Percentiles rank a stretch among this genome's conserved stretches.
phyloP scores from a whole-genome alignment of 2,329 filamentous ascomycete genomes.

The Emergomyces pasteurianus region DNA sequence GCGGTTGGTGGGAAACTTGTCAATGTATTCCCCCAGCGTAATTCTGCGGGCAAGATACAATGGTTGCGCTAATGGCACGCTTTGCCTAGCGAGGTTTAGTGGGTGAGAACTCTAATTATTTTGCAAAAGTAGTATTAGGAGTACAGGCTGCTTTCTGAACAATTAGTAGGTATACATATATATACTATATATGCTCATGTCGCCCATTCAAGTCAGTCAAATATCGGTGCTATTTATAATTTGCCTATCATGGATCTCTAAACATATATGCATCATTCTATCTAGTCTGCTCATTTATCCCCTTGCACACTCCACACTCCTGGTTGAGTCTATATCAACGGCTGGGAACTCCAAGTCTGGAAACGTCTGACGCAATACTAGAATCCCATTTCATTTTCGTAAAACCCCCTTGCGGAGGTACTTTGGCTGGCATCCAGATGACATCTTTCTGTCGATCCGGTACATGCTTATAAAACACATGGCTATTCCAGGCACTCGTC shows the following conservation, averaged over 20 bases:
- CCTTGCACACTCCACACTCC: background rate
- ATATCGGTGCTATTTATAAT: background rate
- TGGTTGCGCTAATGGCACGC: background rate
- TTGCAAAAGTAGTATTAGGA: too few relatives aligned
- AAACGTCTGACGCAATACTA: background rate
- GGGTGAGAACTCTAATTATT: too few relatives aligned
- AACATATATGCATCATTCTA: background rate
- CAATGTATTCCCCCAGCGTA: background rate
- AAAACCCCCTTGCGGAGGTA: background rate
- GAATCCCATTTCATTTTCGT: conserved; percentile 3
- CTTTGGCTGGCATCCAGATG: background rate
- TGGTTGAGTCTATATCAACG: too few relatives aligned
- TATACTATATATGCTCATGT: background rate
- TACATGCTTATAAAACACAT: background rate
- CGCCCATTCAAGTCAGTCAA: background rate
- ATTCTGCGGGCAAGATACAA: background rate
- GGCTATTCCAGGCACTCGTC: conserved; percentile 2
- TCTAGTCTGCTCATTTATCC: background rate
- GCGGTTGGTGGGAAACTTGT: background rate
- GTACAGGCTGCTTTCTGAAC: background rate
- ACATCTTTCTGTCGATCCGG: background rate
- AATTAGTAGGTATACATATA: too few relatives aligned
- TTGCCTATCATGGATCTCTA: background rate
- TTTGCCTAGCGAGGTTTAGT: background rate
- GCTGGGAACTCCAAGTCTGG: background rate